Base-by-base conservation (phyloP, 768 basidiomycete species). In the Boletus vinaceobasis region DNA sequence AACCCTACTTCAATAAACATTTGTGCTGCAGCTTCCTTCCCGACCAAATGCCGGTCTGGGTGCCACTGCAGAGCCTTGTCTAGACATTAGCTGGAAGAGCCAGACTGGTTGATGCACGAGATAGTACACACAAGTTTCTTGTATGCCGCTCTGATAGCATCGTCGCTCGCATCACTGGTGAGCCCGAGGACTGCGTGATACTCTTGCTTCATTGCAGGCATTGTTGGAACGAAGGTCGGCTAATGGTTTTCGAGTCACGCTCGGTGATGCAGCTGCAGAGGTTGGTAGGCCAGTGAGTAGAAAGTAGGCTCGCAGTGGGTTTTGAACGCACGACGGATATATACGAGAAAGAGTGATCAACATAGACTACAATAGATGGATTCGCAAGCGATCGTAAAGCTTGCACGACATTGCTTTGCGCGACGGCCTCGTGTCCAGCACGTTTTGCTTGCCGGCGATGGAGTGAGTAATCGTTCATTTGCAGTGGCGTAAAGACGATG, bases 51-150 rank as follows among this genome's bases (percentile, higher is more conserved):
- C 56, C 83, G 83, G 70, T 86, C 84, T 58, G 85, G 84, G 60
- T 87, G 84, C 83, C 85, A 87, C 63, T 76, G 77, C 52, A 86
- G 71, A 59, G 83, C 84, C 85, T 80, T 57, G 32, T 36, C 56
- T 9, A 31, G 33, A 48, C 32, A 21, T 62, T 51, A 61, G 59
- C 40, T 45, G 45, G 61, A 55, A 63, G 52, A 70, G 60, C 55
- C 43, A 54, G 57, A 49, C 43, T 52, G 48, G 61, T 11, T 57
- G 50, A 69, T 63, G 51, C 53, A 56, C 53, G 56, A 58, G 50
- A 35, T 49, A 55, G 39, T 29, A 65, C 73, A 62, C 72, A 85
- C 85, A 72, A 82, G 73, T 66, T 75, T 79, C 71, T 80, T 84
- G 71, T 87, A 87, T 14, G 84, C 83, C 48, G 74, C 71, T 67